phyloP scores from a whole-genome alignment of 2,329 filamentous ascomycete genomes.

The Colletotrichum tropicale region DNA sequence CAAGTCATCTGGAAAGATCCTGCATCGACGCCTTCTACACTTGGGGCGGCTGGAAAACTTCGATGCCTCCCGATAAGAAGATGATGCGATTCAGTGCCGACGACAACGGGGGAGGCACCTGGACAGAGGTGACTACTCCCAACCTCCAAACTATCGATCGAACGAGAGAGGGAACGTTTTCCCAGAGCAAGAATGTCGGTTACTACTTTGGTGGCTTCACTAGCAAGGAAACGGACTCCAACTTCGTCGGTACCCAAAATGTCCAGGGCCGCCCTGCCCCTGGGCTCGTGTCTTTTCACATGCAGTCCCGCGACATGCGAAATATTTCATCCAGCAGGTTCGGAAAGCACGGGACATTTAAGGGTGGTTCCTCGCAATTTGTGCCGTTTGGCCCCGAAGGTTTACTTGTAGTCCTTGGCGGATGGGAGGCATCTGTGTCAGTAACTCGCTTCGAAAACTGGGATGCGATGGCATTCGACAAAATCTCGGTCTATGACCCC shows the following conservation, averaged over 20 bases:
- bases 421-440: background rate
- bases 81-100: accelerated
- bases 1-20: background rate
- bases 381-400: background rate
- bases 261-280: background rate
- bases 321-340: background rate
- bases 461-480: background rate
- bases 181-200: background rate
- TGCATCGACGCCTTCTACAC: accelerated
- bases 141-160: background rate
- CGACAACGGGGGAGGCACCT: accelerated
- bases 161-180: background rate
- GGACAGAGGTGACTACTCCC: background rate
- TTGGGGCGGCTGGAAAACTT: background rate
- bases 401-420: background rate
- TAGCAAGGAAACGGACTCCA: background rate
- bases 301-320: background rate
- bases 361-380: background rate
- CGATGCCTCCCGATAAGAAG: accelerated
- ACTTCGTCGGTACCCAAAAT: background rate
- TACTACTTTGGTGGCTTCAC: background rate
- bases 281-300: background rate
- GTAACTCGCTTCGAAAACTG: accelerated
- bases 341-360: background rate
- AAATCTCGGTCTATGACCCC: background rate